Base-by-base conservation (phyloP, 257 asterid genomes). In the Solanum sejunctum region DNA sequence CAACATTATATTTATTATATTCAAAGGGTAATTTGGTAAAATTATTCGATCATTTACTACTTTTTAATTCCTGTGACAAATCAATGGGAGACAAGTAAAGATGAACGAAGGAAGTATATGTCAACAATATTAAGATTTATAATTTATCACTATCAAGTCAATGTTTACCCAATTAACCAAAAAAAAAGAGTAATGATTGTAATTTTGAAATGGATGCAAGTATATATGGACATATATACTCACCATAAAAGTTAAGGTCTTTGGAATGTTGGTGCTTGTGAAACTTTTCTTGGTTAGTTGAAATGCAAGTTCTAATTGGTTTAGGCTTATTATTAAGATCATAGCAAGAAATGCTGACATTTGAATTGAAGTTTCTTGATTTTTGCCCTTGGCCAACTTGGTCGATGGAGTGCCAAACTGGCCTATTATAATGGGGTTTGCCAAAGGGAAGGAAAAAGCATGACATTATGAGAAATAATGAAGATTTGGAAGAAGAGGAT, bases 321-420 rank as follows among this genome's bases (percentile, higher is more conserved):
- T 21, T 73, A 7, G 41, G 43, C 60, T 21, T 73, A 73, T 47
- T 47, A 73, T 47, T 73, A 47, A 73, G 81, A 47, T 58, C 81
- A 47, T 73, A 1, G n/a, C 0, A 0, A 47, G 36, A 73, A 73
- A 58, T 21, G n/a, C 20, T 41, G 21, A 16, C 13, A 73, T 6
- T 45, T 47, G 58, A 47, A 47, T 39, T 70, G 5, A 39, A 39
- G 78, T 39, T 70, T 70, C 16, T 18, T 39, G 52, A 17, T 70
- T 70, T 70, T 16, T 70, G 39, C 78, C 39, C 28, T 39, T 70
- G 52, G 78, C 26, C 8, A 69, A 26, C 21, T 36, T 84, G 89
- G 80, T 92, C 97, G 13, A 95, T 92, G n/a, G 98, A 93, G 3
- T 94, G 92, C 57, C 89, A 95, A 82, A 91, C 91, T 7, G 94